Evolutionary conservation across 805 yeast genomes (phyloP).

Genomic region (Tetrapisispora namnaoensis): DNA sequence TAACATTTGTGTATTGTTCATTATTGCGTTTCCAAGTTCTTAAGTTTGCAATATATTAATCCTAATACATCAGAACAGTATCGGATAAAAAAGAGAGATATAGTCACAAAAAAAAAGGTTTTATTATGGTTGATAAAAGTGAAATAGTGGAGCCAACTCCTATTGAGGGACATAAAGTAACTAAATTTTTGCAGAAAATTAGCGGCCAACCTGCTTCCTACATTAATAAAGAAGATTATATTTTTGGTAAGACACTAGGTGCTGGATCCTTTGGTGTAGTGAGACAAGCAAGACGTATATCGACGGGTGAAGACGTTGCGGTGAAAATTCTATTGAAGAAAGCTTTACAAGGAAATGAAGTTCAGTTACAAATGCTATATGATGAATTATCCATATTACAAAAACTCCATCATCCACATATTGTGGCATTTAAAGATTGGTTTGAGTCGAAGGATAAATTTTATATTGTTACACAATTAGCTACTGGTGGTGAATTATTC

Average conservation of each 20-base stretch:
- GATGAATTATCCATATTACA: constrained; percentile 69
- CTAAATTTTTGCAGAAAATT: constrained; percentile 41
- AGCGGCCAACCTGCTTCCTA: constrained; percentile 68
- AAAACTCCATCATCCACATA: constrained; percentile 68
- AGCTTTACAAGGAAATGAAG: constrained; percentile 68
- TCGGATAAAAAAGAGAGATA: background rate
- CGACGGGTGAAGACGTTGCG: constrained; percentile 66
- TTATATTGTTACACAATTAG: constrained; percentile 87
- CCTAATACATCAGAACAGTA: too few species aligned
- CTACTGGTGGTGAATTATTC: constrained; percentile 92
- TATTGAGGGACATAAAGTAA: constrained; percentile 28
- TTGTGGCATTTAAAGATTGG: constrained; percentile 87
- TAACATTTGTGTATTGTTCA: too few species aligned
- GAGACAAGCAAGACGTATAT: constrained; percentile 51
- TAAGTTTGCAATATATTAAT: too few species aligned
- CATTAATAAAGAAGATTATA: constrained; percentile 55
- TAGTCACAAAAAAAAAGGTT: background rate
- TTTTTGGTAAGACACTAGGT: constrained; percentile 77
- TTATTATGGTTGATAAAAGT: background rate
- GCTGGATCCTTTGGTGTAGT: constrained; percentile 96
- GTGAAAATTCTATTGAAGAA: constrained; percentile 82
- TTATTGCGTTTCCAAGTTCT: too few species aligned
- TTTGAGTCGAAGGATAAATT: constrained; percentile 88
- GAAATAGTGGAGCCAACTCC: constrained; percentile 11
- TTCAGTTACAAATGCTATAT: constrained; percentile 46